Conservation (phyloP, 2,329 filamentous ascomycete genomes). For the Colletotrichum lini region DNA sequence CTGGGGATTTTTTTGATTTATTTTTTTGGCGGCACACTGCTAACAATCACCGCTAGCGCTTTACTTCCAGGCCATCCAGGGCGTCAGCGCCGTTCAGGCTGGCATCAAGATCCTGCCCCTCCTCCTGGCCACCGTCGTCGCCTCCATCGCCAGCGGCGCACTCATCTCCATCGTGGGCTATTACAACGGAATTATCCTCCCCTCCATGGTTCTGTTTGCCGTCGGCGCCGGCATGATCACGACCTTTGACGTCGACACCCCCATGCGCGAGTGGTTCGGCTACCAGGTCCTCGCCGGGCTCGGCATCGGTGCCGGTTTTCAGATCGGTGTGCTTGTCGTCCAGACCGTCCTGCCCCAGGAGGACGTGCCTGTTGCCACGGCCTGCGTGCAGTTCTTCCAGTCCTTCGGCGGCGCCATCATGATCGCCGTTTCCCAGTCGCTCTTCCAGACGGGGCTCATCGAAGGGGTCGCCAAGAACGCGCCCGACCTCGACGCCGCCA, state of each 20-base stretch:
- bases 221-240: slow-evolving; percentile 69
- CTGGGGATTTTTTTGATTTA: no score
- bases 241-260: slow-evolving; percentile 64
- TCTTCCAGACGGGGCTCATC: slow-evolving; percentile 76
- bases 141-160: slow-evolving; percentile 60
- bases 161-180: slow-evolving; percentile 61
- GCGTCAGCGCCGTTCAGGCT: slow-evolving; percentile 65
- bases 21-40: slow-evolving; percentile 4
- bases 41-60: slow-evolving; percentile 53
- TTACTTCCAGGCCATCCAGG: slow-evolving; percentile 69
- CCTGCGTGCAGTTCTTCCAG: slow-evolving; percentile 73
- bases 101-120: slow-evolving; percentile 70
- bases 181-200: slow-evolving; percentile 58
- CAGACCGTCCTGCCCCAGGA: slow-evolving; percentile 66
- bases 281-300: slow-evolving; percentile 70
- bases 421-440: slow-evolving; percentile 75
- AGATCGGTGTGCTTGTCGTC: slow-evolving; percentile 63
- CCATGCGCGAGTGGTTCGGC: slow-evolving; percentile 67
- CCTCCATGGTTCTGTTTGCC: slow-evolving; percentile 57
- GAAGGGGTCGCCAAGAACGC: slow-evolving; percentile 62
- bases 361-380: slow-evolving; percentile 66
- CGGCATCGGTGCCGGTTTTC: slow-evolving; percentile 65
- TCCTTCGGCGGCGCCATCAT: slow-evolving; percentile 76
- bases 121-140: slow-evolving; percentile 65
- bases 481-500: slow-evolving; percentile 60